Evolutionary conservation across 345 rosid genomes (phyloP).

Genomic region (Salix exigua): DNA sequence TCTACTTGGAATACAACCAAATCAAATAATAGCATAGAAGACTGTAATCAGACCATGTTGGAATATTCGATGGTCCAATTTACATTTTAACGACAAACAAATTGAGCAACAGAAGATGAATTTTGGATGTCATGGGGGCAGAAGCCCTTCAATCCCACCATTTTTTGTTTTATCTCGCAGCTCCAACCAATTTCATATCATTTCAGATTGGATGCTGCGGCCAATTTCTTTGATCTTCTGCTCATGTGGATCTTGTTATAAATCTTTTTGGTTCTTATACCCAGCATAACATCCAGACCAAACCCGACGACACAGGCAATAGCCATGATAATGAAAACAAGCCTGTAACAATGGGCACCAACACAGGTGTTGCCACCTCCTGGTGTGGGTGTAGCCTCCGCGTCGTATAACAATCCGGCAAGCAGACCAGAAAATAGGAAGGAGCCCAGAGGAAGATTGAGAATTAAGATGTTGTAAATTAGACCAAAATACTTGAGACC

Average conservation of each 20-base stretch:
- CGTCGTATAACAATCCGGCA: slow-evolving; percentile 75
- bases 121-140: neutral
- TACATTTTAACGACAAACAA: neutral
- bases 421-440: slow-evolving; percentile 90
- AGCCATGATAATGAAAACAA: slow-evolving; percentile 73
- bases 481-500: slow-evolving; percentile 90
- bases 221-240: slow-evolving; percentile 44
- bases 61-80: neutral
- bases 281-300: slow-evolving; percentile 59
- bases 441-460: slow-evolving; percentile 91
- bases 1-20: neutral
- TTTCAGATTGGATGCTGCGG: slow-evolving; percentile 7
- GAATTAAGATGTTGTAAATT: slow-evolving; percentile 75
- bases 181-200: neutral
- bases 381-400: slow-evolving; percentile 66
- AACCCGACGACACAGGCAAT: slow-evolving; percentile 58
- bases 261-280: slow-evolving; percentile 54
- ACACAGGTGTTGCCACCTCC: slow-evolving; percentile 86
- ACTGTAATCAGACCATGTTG: neutral
- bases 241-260: slow-evolving; percentile 52
- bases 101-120: neutral
- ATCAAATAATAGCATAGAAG: neutral
- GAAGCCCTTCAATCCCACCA: slow-evolving; percentile 25
- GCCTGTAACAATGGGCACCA: slow-evolving; percentile 84
- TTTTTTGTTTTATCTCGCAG: neutral